Evolutionary conservation across 176 grass and related monocot species (phyloP).

Genomic region (Aegilops sharonensis): DNA sequence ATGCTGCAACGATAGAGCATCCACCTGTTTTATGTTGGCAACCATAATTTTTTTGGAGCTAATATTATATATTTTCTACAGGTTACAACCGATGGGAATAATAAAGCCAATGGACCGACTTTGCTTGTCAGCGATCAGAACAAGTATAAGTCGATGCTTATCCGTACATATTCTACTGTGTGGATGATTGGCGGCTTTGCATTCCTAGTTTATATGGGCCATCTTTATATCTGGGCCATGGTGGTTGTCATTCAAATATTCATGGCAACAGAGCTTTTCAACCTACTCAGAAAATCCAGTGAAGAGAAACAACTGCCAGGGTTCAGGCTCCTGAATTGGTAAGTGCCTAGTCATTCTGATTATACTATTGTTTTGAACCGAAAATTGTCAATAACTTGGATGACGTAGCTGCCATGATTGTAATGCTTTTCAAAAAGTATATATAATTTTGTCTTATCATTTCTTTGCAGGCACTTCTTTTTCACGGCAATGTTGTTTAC

Average conservation of each 20-base stretch:
- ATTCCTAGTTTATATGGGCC: constrained; percentile 81
- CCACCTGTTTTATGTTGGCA: not conserved
- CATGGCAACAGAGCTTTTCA: constrained; percentile 93
- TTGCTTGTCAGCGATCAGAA: constrained; percentile 85
- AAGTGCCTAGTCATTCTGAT: constrained; percentile 8
- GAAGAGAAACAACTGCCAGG: constrained; percentile 88
- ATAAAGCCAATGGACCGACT: constrained; percentile 52
- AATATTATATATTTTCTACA: constrained; percentile 28
- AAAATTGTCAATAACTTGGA: not conserved
- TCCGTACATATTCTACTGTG: constrained; percentile 90
- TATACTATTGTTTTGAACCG: not conserved
- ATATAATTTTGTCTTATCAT: constrained; percentile 2
- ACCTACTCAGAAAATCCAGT: constrained; percentile 80
- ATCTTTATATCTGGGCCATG: constrained; percentile 99
- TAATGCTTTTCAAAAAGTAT: not conserved
- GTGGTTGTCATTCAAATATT: constrained; percentile 98
- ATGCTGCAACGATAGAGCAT: not conserved
- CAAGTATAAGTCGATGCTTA: constrained; percentile 99
- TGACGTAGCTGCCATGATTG: not conserved
- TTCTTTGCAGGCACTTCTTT: constrained; percentile 87
- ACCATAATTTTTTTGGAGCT: not conserved
- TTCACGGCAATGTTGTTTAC: constrained; percentile 98
- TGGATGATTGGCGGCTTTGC: constrained; percentile 92
- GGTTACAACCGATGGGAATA: constrained; percentile 68
- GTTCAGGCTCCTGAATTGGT: constrained; percentile 96